Evolutionary conservation across 495 filamentous ascomycete genomes (phyloP).

Genomic region (Neurospora pannonica): DNA sequence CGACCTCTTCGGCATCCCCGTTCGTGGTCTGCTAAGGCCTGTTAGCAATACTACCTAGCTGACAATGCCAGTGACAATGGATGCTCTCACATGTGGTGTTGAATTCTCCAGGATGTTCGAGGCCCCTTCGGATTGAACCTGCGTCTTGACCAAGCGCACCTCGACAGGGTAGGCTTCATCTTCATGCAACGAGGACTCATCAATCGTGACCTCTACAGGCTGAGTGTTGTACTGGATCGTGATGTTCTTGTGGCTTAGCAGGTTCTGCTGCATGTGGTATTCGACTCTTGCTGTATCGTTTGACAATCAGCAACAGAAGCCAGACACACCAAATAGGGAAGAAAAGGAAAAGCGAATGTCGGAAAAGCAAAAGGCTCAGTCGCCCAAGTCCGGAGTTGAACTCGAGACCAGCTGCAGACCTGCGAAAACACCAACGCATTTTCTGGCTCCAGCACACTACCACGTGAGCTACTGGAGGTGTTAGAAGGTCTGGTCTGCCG

Average conservation of each 20-base stretch:
- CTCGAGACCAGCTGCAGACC: no score
- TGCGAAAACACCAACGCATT: no score
- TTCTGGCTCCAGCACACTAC: no score
- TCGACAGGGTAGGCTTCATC: constrained; percentile 41
- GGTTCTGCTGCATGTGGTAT: constrained; percentile 29
- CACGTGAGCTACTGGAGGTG: no score
- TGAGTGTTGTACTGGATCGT: constrained; percentile 41
- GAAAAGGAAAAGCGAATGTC: no score
- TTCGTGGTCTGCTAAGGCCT: constrained; percentile 15
- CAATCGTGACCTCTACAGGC: constrained; percentile 34
- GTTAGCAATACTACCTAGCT: constrained; percentile 20
- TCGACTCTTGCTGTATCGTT: constrained; percentile 22
- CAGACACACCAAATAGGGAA: no score
- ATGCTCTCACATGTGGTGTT: not conserved
- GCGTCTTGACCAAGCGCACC: constrained; percentile 32
- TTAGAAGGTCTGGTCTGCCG: no score
- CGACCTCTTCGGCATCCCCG: constrained; percentile 16
- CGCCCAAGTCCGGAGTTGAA: no score
- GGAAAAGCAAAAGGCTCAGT: no score
- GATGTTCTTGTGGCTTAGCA: constrained; percentile 18
- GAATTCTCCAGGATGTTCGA: not conserved
- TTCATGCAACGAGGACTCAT: constrained; percentile 33
- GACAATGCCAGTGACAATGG: not conserved
- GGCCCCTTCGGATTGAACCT: constrained; percentile 4
- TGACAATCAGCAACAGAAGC: not conserved